Conservation (phyloP, 331 rosid species). For the Malus hybrid region DNA sequence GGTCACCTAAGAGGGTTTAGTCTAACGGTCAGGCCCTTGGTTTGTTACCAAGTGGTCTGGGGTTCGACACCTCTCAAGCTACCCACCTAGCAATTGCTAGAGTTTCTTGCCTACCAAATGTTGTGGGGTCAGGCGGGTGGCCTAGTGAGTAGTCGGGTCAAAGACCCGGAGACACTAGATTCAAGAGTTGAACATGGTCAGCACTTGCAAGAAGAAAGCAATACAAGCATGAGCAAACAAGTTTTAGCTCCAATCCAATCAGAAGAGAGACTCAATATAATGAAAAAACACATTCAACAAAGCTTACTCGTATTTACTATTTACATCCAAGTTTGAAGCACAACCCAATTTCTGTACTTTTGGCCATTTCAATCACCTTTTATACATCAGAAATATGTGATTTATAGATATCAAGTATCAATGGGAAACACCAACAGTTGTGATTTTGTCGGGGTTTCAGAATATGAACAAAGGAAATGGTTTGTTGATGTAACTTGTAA, state of each 20-base stretch:
- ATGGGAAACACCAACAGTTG: neutral
- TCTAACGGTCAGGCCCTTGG: no score
- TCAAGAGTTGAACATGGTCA: slow-evolving; percentile 3
- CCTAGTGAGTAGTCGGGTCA: no score
- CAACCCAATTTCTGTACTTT: neutral
- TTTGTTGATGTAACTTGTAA: neutral
- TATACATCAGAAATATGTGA: neutral
- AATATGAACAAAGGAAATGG: neutral
- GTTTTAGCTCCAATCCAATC: neutral
- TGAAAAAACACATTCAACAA: neutral
- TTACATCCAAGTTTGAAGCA: neutral
- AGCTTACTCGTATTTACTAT: neutral
- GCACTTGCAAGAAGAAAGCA: neutral
- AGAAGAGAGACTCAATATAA: neutral
- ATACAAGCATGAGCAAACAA: neutral
- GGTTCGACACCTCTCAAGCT: no score
- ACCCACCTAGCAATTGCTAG: no score
- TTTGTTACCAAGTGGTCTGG: no score
- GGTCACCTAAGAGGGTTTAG: no score
- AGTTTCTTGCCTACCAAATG: no score
- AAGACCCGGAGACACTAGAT: no score
- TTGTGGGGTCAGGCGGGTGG: no score
- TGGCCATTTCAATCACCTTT: neutral
- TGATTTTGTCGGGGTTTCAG: neutral
- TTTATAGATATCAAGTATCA: no score